Evolutionary conservation across 2,329 filamentous ascomycete species (phyloP), one percentile per base, ranked within the genome.

Genomic region (Lachnellula arida): DNA sequence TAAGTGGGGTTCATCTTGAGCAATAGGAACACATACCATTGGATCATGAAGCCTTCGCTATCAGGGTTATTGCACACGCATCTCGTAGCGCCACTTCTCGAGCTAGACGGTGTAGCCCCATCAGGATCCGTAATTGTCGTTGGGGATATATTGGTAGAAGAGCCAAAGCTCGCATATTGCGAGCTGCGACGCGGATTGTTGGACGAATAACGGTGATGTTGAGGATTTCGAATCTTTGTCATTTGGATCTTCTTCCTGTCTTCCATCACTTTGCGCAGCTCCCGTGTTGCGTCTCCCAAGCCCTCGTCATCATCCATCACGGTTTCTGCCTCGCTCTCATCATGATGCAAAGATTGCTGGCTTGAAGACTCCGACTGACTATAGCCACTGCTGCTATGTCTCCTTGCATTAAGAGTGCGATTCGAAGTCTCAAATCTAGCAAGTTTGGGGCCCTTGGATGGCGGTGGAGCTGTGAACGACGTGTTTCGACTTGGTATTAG

Each of bases 401-500:
- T 59, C 50, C 63, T 54, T 8, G 48, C 17, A 46, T 63, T 59
- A 49, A 19, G 43, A 15, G 49, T 28, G 8, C 55, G 57, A 51
- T 37, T 56, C 4, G 60, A 62, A 8, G 59, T 60, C 4, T 69
- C 62, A 28, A 68, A 68, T 37, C 59, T 53, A 23, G 53, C 55
- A 8, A 65, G 51, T 35, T 62, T 67, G n/a, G 63, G 61, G 17
- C 53, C 60, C n/a, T 65, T 66, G 8, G 46, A 42, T 44, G 60
- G 62, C 43, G 58, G 58, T 12, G 67, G 66, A 37, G 69, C 40
- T 8, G 56, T 57, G 57, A 85, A 86, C 0, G 82, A 85, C 4
- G 75, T 74, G 58, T 77, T 81, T 44, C 82, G 76, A 66, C 82
- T 85, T 32, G 83, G 82, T 40, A 87, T 82, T 49, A 86, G 77